Base-by-base conservation (phyloP, 2,329 filamentous ascomycete species). In the Chaetomiaceae sp. region DNA sequence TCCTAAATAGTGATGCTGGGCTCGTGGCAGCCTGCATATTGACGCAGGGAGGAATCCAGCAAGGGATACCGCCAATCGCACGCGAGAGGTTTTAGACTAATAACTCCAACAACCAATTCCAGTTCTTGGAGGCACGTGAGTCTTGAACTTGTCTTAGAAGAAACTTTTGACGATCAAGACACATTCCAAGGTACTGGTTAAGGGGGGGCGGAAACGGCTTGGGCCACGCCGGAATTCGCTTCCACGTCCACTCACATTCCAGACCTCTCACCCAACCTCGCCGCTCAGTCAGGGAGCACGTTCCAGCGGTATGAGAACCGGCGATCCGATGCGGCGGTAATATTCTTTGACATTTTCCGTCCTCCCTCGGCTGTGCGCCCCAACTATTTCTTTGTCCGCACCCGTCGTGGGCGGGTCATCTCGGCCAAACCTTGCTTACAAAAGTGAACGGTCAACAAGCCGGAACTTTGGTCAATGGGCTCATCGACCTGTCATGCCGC, bases 1-100 rank as follows among this genome's bases (percentile, higher is more conserved):
- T 65, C 81, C 82, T 40, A 84, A 84, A 71, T 82, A 75, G 58
- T 41, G 27, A 13, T 13, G 41, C 38, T 25, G 44, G 30, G 33
- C 40, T 34, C 40, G 32, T 44, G 51, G 43, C 27, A 45, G 45
- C 50, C 32, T 23, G 29, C 40, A 11, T n/a, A 30, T 38, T 54
- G 21, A 44, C 37, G 55, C 55, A 58, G 51, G 59, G 59, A 58
- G 55, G 40, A 32, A 37, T 30, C 20, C 43, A 20, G 53, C 49
- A 58, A 61, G 54, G 56, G 56, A 56, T 42, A 44, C 47, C 14
- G 32, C 53, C 48, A 43, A 48, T 45, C 54, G 46, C 51, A 34
- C 34, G 51, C 37, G 45, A 47, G 37, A 44, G 27, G 47, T 53
- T 40, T 53, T 54, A 46, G 42, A 55, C 44, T 54, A 52, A 56